These are phyloP conservation scores for Apophysomyces variabilis DNA, from an alignment of 371 early-diverging fungal genomes.

Conservation along the genomic window DNA sequence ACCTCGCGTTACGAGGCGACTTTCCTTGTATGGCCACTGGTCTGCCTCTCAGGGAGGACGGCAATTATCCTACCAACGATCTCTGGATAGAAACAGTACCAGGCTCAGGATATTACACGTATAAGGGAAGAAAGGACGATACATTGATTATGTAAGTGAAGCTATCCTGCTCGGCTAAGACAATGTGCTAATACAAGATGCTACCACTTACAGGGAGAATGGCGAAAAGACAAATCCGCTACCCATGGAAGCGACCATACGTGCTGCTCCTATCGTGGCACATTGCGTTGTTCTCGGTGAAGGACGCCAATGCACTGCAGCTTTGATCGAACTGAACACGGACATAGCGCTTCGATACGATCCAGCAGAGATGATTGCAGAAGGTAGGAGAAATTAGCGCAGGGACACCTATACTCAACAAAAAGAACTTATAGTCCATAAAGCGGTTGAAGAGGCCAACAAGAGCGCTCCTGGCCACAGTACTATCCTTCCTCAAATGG, in stretches of 20 bases:
- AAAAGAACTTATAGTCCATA: conserved; percentile 15
- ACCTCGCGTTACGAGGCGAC: conserved; percentile 19
- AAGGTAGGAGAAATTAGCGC: conserved; percentile 8
- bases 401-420: neutral
- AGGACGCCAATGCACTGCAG: conserved; percentile 32
- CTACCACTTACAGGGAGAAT: conserved; percentile 26
- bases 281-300: conserved; percentile 34
- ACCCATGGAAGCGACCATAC: conserved; percentile 40
- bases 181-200: neutral
- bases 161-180: too few relatives aligned
- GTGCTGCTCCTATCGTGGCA: conserved; percentile 21
- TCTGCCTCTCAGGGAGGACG: conserved; percentile 30
- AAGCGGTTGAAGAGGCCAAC: conserved; percentile 39
- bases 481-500: conserved; percentile 39
- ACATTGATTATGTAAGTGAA: conserved; percentile 33
- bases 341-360: conserved; percentile 17
- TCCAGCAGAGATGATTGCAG: conserved; percentile 18
- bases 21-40: conserved; percentile 23
- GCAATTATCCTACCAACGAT: conserved; percentile 39
- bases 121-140: conserved; percentile 41
- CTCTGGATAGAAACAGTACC: conserved; percentile 23
- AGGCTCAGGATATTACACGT: conserved; percentile 21
- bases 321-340: conserved; percentile 29
- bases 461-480: conserved; percentile 36
- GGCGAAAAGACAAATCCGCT: conserved; percentile 52